A percentile compares a stretch with the other conserved stretches of the same genome.
Evolutionary conservation across 2,329 filamentous ascomycete species (phyloP).

Genomic region (Fusarium zealandicum): DNA sequence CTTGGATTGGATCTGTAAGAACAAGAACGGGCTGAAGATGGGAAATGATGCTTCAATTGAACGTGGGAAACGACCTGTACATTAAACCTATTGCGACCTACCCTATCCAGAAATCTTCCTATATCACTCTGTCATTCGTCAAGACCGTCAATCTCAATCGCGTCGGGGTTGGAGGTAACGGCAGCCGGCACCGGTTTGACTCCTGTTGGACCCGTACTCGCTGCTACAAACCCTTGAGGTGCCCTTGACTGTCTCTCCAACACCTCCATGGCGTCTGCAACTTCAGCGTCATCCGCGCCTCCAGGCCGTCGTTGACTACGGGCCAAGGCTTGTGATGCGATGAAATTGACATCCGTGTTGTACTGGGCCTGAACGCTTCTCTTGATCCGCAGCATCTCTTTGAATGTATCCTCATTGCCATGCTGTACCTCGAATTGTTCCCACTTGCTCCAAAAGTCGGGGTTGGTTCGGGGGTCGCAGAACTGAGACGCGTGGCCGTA

Average conservation of each 20-base stretch:
- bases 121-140: conserved; percentile 59
- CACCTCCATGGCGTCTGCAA: conserved; percentile 85
- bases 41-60: conserved; percentile 23
- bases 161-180: conserved; percentile 77
- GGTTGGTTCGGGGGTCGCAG: conserved; percentile 90
- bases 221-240: conserved; percentile 88
- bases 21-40: not conserved
- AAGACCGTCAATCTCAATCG: conserved; percentile 79
- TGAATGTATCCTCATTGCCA: conserved; percentile 98
- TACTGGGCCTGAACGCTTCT: conserved; percentile 96
- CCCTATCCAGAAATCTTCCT: conserved; percentile 21
- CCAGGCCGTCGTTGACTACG: conserved; percentile 72
- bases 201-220: conserved; percentile 75
- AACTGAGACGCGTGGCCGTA: conserved; percentile 98
- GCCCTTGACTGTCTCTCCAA: conserved; percentile 88
- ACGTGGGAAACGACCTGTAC: conserved; percentile 26
- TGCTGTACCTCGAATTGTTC: conserved; percentile 97
- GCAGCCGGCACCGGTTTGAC: conserved; percentile 49
- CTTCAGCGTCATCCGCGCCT: conserved; percentile 54
- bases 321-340: conserved; percentile 92
- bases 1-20: conserved; percentile 17
- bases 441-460: conserved; percentile 95
- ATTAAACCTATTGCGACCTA: conserved; percentile 29
- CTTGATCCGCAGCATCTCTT: conserved; percentile 98
- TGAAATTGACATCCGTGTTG: conserved; percentile 98